These are phyloP conservation scores for Hippophae gyantsensis DNA, from an alignment of 306 rosid genomes.

Conservation along the genomic window DNA sequence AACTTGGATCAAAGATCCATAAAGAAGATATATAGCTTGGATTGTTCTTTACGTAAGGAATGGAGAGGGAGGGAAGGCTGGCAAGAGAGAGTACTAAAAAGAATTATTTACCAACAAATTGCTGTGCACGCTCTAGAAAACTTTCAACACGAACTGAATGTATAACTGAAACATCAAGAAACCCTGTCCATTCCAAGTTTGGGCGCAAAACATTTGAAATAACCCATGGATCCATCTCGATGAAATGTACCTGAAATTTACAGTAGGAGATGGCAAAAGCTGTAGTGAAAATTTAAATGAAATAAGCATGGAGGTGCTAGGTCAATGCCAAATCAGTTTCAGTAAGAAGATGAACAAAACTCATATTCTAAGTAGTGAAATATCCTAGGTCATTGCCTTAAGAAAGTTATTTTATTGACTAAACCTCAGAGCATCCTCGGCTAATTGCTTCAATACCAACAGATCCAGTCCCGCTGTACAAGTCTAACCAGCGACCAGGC, in stretches of 20 bases:
- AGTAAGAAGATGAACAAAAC: neutral
- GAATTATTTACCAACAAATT: conserved; percentile 51
- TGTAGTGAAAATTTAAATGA: neutral
- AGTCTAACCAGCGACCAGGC: conserved; percentile 96
- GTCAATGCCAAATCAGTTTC: neutral
- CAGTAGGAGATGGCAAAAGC: conserved; percentile 7
- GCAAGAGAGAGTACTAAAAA: conserved; percentile 7
- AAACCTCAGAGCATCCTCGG: conserved; percentile 90
- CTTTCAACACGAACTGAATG: conserved; percentile 73
- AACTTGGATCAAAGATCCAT: neutral
- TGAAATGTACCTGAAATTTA: conserved; percentile 71
- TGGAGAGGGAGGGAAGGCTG: neutral
- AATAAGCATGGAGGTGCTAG: neutral
- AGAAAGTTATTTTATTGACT: neutral
- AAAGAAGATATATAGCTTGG: neutral
- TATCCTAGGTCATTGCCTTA: neutral
- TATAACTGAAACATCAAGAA: conserved; percentile 69
- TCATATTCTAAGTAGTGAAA: neutral
- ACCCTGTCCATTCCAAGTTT: conserved; percentile 77
- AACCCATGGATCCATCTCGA: conserved; percentile 99
- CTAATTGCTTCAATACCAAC: conserved; percentile 98
- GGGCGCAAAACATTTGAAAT: conserved; percentile 73
- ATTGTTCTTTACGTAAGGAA: neutral
- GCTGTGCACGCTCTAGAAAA: conserved; percentile 64
- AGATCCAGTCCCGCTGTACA: conserved; percentile 96